Percentiles rank a stretch among this genome's conserved stretches.
These are phyloP conservation scores for Cryphonectria japonica DNA, from an alignment of 2,329 filamentous ascomycete species.

Conservation along the genomic window DNA sequence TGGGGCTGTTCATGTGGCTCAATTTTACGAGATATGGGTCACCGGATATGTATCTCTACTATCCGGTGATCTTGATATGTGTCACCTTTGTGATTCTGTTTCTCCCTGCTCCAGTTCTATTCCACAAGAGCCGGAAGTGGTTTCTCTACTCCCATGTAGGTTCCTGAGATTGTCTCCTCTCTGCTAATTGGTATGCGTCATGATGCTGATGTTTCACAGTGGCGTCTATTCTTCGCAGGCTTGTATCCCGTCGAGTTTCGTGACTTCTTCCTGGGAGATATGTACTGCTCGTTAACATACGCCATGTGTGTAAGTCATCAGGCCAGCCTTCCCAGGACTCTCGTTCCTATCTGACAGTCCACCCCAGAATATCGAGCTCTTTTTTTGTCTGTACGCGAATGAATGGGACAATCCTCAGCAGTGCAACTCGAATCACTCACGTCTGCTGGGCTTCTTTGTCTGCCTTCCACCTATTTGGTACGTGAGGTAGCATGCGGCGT, in stretches of 20 bases:
- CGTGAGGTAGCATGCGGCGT: not conserved
- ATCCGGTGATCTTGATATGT: conserved; percentile 78
- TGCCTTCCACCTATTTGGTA: conserved; percentile 72
- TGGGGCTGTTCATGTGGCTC: conserved; percentile 84
- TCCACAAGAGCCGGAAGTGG: conserved; percentile 80
- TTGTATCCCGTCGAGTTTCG: conserved; percentile 94
- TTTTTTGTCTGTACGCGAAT: conserved; percentile 91
- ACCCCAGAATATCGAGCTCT: conserved; percentile 79
- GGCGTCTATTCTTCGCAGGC: conserved; percentile 82
- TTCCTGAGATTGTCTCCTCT: conserved; percentile 29
- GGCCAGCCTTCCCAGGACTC: rapidly evolving
- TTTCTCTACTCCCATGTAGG: conserved; percentile 85
- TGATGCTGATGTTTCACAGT: conserved; percentile 51
- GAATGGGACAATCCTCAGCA: conserved; percentile 72
- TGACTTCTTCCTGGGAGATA: conserved; percentile 96
- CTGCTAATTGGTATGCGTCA: not conserved
- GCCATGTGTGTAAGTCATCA: conserved; percentile 71
- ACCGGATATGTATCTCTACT: conserved; percentile 77
- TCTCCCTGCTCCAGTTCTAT: conserved; percentile 74
- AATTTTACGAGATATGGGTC: conserved; percentile 77
- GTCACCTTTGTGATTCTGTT: conserved; percentile 72
- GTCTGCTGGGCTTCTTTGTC: conserved; percentile 82
- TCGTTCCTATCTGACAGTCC: not conserved
- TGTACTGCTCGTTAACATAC: conserved; percentile 96
- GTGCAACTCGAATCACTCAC: conserved; percentile 86